A percentile compares a stretch with the other conserved stretches of the same genome.
These are phyloP conservation scores for Suillus tomentosus DNA, from an alignment of 768 basidiomycete genomes.

Conservation along the genomic window DNA sequence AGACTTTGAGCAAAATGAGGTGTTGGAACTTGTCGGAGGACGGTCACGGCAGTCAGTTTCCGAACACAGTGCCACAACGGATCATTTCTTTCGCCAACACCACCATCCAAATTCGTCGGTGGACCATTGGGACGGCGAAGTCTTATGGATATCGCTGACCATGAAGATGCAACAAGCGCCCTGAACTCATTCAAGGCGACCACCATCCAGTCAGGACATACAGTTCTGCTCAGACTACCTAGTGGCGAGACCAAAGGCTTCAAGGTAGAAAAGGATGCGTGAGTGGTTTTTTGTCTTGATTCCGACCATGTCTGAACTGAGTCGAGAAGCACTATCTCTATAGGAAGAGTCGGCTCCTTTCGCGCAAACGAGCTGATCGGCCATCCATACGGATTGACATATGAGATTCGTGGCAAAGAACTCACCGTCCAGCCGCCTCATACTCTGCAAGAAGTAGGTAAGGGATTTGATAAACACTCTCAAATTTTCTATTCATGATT, in stretches of 20 bases:
- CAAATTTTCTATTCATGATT: slow-evolving; percentile 6
- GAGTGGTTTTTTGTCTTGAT: slow-evolving; percentile 31
- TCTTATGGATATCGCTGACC: slow-evolving; percentile 19
- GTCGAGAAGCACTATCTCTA: slow-evolving; percentile 56
- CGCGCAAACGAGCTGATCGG: slow-evolving; percentile 73
- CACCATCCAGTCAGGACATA: slow-evolving; percentile 66
- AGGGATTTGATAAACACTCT: slow-evolving; percentile 8
- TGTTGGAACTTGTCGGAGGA: background rate
- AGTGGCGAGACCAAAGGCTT: slow-evolving; percentile 77
- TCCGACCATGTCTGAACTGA: slow-evolving; percentile 8
- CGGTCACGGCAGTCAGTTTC: background rate
- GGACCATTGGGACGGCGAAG: background rate
- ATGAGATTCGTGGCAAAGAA: slow-evolving; percentile 79
- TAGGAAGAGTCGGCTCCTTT: slow-evolving; percentile 90
- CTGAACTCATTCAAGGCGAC: slow-evolving; percentile 18
- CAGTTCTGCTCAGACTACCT: slow-evolving; percentile 78
- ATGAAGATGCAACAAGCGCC: slow-evolving; percentile 14
- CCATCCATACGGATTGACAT: slow-evolving; percentile 84
- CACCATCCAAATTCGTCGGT: background rate
- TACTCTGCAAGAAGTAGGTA: slow-evolving; percentile 80
- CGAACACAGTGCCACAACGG: slow-evolving; percentile 2
- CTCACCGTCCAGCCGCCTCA: slow-evolving; percentile 63
- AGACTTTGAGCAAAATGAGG: background rate
- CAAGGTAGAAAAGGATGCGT: slow-evolving; percentile 75
- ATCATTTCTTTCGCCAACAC: slow-evolving; percentile 8